phyloP scores from a whole-genome alignment of 768 basidiomycete species.

The Polyporus arcularius region DNA sequence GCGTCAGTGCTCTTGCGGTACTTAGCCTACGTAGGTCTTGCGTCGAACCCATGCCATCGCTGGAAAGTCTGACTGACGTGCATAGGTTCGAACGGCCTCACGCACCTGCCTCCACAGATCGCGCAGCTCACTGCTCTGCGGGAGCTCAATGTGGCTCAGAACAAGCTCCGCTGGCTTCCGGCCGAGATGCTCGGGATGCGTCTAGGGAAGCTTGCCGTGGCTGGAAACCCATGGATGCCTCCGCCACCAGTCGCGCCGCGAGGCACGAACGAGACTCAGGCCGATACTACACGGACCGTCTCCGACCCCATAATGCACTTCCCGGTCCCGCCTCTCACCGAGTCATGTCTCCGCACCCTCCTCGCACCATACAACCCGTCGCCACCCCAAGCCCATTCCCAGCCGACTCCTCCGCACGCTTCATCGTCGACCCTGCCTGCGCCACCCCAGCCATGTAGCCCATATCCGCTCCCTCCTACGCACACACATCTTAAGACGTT shows the following conservation, averaged over 20 bases:
- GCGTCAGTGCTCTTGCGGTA: conserved; percentile 56
- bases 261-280: neutral
- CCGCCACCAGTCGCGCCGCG: conserved; percentile 20
- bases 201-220: conserved; percentile 46
- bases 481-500: conserved; percentile 4
- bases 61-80: neutral
- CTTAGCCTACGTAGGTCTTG: conserved; percentile 60
- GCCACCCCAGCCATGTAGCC: neutral
- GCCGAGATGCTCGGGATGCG: conserved; percentile 63
- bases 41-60: neutral
- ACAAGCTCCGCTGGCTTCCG: conserved; percentile 60
- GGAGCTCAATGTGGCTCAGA: conserved; percentile 63
- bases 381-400: neutral
- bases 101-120: conserved; percentile 64
- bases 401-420: too few relatives aligned
- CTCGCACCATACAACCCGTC: conserved; percentile 28
- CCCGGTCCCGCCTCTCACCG: conserved; percentile 34
- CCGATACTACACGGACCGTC: neutral
- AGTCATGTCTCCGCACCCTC: conserved; percentile 41
- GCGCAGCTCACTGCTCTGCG: conserved; percentile 50
- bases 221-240: conserved; percentile 63
- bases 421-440: neutral
- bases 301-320: conserved; percentile 21
- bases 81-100: conserved; percentile 59
- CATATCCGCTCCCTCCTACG: neutral